These are phyloP conservation scores for Aquanectria penicillioides DNA, from an alignment of 2,329 filamentous ascomycete genomes.

Conservation along the genomic window DNA sequence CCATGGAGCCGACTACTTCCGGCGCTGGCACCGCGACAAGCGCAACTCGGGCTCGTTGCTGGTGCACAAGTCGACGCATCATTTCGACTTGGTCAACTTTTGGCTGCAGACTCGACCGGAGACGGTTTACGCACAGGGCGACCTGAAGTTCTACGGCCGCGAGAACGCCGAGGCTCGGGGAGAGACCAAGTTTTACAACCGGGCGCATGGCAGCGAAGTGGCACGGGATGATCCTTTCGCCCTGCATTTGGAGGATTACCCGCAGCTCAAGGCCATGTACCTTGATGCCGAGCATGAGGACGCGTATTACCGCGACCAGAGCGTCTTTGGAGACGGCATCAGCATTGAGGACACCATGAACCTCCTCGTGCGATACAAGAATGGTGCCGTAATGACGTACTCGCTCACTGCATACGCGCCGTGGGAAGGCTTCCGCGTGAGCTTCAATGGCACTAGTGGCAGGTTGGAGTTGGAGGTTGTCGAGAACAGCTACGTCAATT, in stretches of 20 bases:
- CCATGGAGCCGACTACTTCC: constrained; percentile 71
- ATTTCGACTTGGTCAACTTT: constrained; percentile 72
- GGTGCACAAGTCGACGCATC: constrained; percentile 71
- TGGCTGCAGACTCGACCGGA: constrained; percentile 66
- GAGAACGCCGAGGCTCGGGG: constrained; percentile 69
- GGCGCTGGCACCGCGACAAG: constrained; percentile 71
- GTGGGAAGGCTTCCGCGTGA: constrained; percentile 69
- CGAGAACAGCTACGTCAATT: constrained; percentile 70
- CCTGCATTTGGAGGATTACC: constrained; percentile 62
- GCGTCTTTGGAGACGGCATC: constrained; percentile 70
- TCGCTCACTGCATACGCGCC: constrained; percentile 70
- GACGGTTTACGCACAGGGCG: constrained; percentile 67
- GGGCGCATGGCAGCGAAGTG: constrained; percentile 60
- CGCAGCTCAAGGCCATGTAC: constrained; percentile 67
- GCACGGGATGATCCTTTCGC: constrained; percentile 68
- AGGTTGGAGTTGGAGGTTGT: constrained; percentile 70
- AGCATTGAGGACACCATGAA: constrained; percentile 74
- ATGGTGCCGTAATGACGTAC: constrained; percentile 67
- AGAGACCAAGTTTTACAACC: constrained; percentile 59
- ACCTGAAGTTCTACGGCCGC: constrained; percentile 68
- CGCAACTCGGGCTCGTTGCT: constrained; percentile 67
- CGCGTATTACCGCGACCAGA: constrained; percentile 69
- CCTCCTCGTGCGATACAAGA: constrained; percentile 66
- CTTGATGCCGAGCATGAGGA: constrained; percentile 72
- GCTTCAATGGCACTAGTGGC: constrained; percentile 67